phyloP scores from a whole-genome alignment of 108 stramenopile genomes.

The Licmophora abbreviata region DNA sequence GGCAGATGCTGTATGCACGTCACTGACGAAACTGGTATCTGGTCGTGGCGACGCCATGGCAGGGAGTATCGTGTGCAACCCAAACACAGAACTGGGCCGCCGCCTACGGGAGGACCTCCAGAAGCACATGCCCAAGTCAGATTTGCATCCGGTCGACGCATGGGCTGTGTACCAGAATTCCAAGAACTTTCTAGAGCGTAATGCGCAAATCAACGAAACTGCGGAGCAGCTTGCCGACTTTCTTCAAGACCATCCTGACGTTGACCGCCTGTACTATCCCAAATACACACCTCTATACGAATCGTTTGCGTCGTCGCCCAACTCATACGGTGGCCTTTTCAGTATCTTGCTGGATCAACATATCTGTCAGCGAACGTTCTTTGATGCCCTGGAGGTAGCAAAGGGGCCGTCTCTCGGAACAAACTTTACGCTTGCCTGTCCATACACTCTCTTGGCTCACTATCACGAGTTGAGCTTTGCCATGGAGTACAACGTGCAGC shows the following conservation, averaged over 20 bases:
- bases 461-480: conserved; percentile 75
- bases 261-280: conserved; percentile 50
- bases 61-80: conserved; percentile 43
- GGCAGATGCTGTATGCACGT: conserved; percentile 58
- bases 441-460: conserved; percentile 72
- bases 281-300: conserved; percentile 21
- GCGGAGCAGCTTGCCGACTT: conserved; percentile 37
- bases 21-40: conserved; percentile 58
- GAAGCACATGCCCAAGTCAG: conserved; percentile 21
- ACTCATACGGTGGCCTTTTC: conserved; percentile 54
- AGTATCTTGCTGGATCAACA: conserved; percentile 38
- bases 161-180: conserved; percentile 29
- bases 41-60: conserved; percentile 70
- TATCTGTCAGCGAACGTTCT: conserved; percentile 61
- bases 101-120: conserved; percentile 43
- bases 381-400: conserved; percentile 46
- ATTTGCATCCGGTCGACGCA: conserved; percentile 35
- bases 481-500: conserved; percentile 44
- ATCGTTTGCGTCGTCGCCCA: background rate
- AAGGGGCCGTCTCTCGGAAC: conserved; percentile 77
- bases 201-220: conserved; percentile 47
- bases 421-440: conserved; percentile 68
- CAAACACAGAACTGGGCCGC: conserved; percentile 34
- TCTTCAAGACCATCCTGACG: conserved; percentile 31
- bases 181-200: conserved; percentile 43